These are phyloP conservation scores for Blepharisma japonicum DNA, from an alignment of 73 alveolate species.

Conservation along the genomic window DNA sequence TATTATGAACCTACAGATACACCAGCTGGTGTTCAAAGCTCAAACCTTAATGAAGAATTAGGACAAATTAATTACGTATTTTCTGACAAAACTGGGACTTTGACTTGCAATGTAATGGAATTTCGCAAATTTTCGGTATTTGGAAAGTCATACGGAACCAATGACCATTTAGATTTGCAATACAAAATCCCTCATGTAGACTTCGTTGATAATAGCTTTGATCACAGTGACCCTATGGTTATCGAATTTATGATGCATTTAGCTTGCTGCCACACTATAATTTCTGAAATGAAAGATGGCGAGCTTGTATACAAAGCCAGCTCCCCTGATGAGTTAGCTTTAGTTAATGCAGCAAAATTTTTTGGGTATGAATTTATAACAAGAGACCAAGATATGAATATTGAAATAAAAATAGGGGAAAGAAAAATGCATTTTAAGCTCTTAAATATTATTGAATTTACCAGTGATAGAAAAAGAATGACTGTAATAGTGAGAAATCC, in stretches of 20 bases:
- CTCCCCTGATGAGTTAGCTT: constrained; percentile 91
- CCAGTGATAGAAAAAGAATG: constrained; percentile 94
- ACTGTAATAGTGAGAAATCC: constrained; percentile 74
- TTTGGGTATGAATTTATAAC: constrained; percentile 21
- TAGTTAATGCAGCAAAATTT: constrained; percentile 89
- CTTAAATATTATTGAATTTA: constrained; percentile 84
- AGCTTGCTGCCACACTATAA: constrained; percentile 75
- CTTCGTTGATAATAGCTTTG: constrained; percentile 2
- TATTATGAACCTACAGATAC: constrained; percentile 42
- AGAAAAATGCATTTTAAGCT: constrained; percentile 43
- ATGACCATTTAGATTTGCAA: neutral
- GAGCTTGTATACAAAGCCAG: constrained; percentile 64
- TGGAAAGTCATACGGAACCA: constrained; percentile 43
- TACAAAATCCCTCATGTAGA: constrained; percentile 21
- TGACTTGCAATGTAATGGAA: constrained; percentile 84
- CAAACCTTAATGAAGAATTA: constrained; percentile 82
- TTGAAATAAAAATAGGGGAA: constrained; percentile 6
- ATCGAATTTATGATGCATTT: constrained; percentile 53
- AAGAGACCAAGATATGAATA: constrained; percentile 2
- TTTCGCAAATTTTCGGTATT: constrained; percentile 58
- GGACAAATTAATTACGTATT: constrained; percentile 80
- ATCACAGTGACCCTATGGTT: neutral
- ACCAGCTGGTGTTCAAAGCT: constrained; percentile 69
- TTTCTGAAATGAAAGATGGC: constrained; percentile 53
- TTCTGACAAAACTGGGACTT: constrained; percentile 91